phyloP scores from a whole-genome alignment of 2,329 filamentous ascomycete species.

The Talaromyces funiculosus region DNA sequence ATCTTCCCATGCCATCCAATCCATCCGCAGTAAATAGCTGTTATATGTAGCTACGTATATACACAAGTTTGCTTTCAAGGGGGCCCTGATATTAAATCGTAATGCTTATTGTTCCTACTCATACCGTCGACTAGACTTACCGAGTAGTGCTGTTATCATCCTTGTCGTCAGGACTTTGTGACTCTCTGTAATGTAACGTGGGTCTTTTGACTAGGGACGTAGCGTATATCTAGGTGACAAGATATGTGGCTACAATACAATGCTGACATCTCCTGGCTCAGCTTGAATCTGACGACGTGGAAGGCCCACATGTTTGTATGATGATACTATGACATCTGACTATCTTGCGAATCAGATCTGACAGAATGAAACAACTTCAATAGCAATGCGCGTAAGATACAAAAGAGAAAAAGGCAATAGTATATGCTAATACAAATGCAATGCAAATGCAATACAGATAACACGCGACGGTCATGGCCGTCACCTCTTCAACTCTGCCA shows the following conservation, averaged over 20 bases:
- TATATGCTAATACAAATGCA: background rate
- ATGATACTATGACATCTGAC: background rate
- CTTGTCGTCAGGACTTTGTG: background rate
- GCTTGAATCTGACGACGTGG: background rate
- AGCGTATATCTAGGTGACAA: no score
- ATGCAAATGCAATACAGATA: background rate
- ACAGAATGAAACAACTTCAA: background rate
- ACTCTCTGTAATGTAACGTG: background rate
- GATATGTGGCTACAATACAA: background rate
- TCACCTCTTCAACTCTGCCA: constrained; percentile 5
- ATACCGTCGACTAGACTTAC: background rate
- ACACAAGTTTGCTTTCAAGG: background rate
- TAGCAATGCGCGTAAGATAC: background rate
- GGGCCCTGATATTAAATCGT: background rate
- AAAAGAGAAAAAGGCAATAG: background rate
- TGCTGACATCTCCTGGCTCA: background rate
- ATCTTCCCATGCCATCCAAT: background rate
- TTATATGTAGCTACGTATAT: background rate
- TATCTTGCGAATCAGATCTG: background rate
- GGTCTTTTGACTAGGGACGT: background rate
- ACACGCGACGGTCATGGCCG: background rate
- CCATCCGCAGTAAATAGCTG: background rate
- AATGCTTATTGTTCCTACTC: background rate
- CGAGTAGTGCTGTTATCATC: background rate
- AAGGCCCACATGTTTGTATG: background rate